Conservation (phyloP, 306 rosid genomes). For the Neltuma alba region DNA sequence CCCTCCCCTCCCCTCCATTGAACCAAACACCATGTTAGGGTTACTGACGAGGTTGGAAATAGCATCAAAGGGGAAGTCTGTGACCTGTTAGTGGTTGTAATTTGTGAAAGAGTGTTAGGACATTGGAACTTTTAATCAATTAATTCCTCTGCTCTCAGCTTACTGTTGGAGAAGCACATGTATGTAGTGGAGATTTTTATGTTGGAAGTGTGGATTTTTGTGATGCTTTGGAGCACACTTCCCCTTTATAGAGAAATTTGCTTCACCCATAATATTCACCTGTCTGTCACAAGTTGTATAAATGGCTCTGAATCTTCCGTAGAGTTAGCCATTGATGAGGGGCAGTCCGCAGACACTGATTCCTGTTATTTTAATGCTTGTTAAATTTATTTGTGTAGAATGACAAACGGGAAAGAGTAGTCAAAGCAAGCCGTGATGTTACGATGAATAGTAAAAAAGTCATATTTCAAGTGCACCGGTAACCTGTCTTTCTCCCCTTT, state of each 20-base stretch:
- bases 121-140: neutral
- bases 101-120: neutral
- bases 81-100: neutral
- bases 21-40: neutral
- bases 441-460: conserved; percentile 97
- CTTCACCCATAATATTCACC: neutral
- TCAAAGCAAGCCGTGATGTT: conserved; percentile 92
- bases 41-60: neutral
- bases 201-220: neutral
- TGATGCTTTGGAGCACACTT: neutral
- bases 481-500: conserved; percentile 14
- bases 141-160: neutral
- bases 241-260: neutral
- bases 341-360: neutral
- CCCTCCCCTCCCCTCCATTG: neutral
- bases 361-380: conserved; percentile 28
- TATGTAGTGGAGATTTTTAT: neutral
- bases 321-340: neutral
- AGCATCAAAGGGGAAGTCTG: neutral
- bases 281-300: conserved; percentile 12
- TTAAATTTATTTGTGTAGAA: conserved; percentile 54
- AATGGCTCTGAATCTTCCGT: conserved; percentile 12
- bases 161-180: neutral
- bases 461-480: conserved; percentile 99
- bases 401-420: conserved; percentile 91